Percentiles rank a stretch among this genome's conserved stretches.
Conservation (phyloP, 495 filamentous ascomycete genomes). For the Evansstolkia leycettana region DNA sequence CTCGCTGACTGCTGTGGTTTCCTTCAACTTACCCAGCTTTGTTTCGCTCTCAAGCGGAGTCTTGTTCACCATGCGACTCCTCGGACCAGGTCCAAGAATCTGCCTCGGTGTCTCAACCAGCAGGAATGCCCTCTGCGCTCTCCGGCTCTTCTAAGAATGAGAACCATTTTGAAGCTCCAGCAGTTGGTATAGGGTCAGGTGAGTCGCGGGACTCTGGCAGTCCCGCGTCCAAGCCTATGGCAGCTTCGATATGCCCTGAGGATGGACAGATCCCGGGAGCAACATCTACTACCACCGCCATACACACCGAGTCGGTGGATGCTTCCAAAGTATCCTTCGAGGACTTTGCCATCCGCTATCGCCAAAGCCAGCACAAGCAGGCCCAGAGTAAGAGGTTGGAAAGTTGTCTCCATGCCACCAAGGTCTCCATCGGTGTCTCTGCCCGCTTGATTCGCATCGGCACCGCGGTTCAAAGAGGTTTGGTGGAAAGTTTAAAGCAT, state of each 20-base stretch:
- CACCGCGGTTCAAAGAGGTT: constrained; percentile 62
- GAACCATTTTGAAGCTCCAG: constrained; percentile 1
- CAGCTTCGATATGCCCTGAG: constrained; percentile 2
- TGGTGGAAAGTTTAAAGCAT: constrained; percentile 79
- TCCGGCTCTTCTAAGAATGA: neutral
- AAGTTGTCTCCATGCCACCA: constrained; percentile 28
- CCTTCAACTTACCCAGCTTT: constrained; percentile 14
- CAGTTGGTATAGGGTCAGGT: constrained; percentile 18
- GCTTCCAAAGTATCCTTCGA: constrained; percentile 27
- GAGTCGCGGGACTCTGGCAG: constrained; percentile 30
- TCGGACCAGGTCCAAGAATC: constrained; percentile 14
- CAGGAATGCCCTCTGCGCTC: constrained; percentile 9
- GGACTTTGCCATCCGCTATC: constrained; percentile 28
- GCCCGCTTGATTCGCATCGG: constrained; percentile 69
- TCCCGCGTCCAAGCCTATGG: constrained; percentile 17
- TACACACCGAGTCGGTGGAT: constrained; percentile 9
- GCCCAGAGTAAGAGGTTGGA: constrained; percentile 28
- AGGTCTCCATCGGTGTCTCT: constrained; percentile 63
- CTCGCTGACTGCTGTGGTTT: constrained; percentile 1
- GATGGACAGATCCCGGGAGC: constrained; percentile 7
- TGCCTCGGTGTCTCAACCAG: constrained; percentile 12
- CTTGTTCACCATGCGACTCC: constrained; percentile 19
- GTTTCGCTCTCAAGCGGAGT: constrained; percentile 14
- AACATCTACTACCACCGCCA: constrained; percentile 2
- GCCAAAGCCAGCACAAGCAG: constrained; percentile 31